phyloP scores from a whole-genome alignment of 2,329 filamentous ascomycete genomes.

The Mycosphaerella arachidis region DNA sequence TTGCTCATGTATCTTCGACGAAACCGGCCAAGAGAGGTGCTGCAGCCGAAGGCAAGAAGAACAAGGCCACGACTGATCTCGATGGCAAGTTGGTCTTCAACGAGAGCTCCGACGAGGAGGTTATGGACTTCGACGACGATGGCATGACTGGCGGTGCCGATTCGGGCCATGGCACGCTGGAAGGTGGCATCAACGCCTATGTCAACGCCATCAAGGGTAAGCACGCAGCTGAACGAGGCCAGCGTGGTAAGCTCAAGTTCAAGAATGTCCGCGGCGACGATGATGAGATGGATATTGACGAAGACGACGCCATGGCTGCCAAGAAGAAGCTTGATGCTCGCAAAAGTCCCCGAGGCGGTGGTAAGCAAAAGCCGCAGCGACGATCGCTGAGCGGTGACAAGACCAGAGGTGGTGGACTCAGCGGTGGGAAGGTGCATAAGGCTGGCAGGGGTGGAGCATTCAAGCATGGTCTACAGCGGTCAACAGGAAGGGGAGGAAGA shows the following conservation, averaged over 20 bases:
- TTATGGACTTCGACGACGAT: conserved; percentile 58
- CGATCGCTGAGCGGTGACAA: conserved; percentile 26
- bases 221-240: conserved; percentile 54
- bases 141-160: conserved; percentile 33
- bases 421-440: conserved; percentile 21
- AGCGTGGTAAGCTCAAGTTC: conserved; percentile 59
- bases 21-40: conserved; percentile 64
- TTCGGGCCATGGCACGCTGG: conserved; percentile 39
- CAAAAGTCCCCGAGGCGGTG: conserved; percentile 14
- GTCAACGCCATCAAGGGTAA: conserved; percentile 57
- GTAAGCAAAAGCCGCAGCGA: conserved; percentile 23
- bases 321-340: conserved; percentile 31
- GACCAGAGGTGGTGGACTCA: conserved; percentile 7
- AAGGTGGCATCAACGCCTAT: conserved; percentile 56
- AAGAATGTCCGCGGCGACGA: conserved; percentile 45
- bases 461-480: conserved; percentile 21
- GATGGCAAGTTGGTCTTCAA: conserved; percentile 80
- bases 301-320: conserved; percentile 35
- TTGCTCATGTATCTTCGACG: conserved; percentile 89
- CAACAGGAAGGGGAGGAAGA: conserved; percentile 13
- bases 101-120: conserved; percentile 37
- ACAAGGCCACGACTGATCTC: conserved; percentile 64
- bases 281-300: conserved; percentile 46
- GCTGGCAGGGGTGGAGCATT: conserved; percentile 15
- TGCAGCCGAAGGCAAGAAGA: conserved; percentile 40